Conservation (phyloP, 1,284 basidiomycete genomes). For the Mycena sp. region DNA sequence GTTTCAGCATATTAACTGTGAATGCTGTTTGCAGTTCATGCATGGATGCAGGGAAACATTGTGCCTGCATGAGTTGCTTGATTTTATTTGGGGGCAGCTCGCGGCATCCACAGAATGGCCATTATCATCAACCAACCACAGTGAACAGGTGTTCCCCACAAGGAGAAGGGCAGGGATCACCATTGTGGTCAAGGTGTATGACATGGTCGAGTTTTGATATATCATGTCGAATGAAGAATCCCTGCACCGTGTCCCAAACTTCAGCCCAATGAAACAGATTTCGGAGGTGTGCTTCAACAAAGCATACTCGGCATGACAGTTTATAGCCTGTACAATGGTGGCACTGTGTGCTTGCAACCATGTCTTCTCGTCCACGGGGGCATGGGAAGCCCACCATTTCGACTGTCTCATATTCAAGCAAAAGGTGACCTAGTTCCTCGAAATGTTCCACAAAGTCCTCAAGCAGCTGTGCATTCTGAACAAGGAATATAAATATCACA, state of each 20-base stretch:
- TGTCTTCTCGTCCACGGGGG: not conserved
- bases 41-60: slow-evolving; percentile 42
- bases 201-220: slow-evolving; percentile 6
- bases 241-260: not conserved
- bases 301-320: not conserved
- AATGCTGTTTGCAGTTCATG: slow-evolving; percentile 33
- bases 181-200: slow-evolving; percentile 7
- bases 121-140: slow-evolving; percentile 36
- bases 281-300: not conserved
- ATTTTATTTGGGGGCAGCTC: slow-evolving; percentile 13
- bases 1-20: slow-evolving; percentile 39
- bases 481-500: too few species aligned
- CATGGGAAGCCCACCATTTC: not conserved
- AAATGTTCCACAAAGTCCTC: too few species aligned
- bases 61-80: slow-evolving; percentile 36
- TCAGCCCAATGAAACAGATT: slow-evolving; percentile 16
- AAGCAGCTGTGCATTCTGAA: too few species aligned
- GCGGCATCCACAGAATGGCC: slow-evolving; percentile 32
- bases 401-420: not conserved
- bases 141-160: not conserved
- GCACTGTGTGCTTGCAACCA: not conserved
- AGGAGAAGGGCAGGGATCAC: not conserved
- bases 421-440: not conserved
- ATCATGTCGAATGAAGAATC: slow-evolving; percentile 7
- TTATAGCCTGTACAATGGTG: not conserved